Percentiles rank a stretch among this genome's conserved stretches.
Evolutionary conservation across 345 rosid species (phyloP).

Genomic region (Aethionema arabicum): DNA sequence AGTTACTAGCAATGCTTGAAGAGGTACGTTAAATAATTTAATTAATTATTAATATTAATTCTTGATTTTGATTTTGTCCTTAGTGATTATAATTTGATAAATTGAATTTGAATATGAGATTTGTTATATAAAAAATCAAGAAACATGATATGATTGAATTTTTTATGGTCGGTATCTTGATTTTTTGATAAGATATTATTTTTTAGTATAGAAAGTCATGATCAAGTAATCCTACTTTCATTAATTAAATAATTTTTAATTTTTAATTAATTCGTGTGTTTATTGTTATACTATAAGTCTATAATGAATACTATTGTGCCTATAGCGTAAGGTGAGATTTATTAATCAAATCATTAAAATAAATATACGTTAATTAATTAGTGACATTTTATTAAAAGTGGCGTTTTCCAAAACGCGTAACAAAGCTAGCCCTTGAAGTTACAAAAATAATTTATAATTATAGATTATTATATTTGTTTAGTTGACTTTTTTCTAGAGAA

Average conservation of each 20-base stretch:
- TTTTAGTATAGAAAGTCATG: slow-evolving; percentile 40
- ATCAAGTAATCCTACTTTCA: slow-evolving; percentile 32
- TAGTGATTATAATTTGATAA: neutral
- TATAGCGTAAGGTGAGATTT: slow-evolving; percentile 34
- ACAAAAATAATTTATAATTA: slow-evolving; percentile 28
- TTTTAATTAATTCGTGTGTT: slow-evolving; percentile 9
- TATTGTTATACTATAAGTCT: slow-evolving; percentile 6
- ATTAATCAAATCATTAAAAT: slow-evolving; percentile 23
- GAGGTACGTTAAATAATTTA: slow-evolving; percentile 69
- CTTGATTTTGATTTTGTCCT: slow-evolving; percentile 20
- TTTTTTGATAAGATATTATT: slow-evolving; percentile 35
- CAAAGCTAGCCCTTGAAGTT: slow-evolving; percentile 24
- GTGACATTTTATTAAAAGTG: slow-evolving; percentile 11
- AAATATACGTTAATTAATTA: neutral
- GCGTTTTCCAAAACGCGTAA: slow-evolving; percentile 31
- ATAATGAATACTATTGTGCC: slow-evolving; percentile 17
- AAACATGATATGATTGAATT: slow-evolving; percentile 22
- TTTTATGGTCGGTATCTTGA: slow-evolving; percentile 9
- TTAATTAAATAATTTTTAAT: neutral
- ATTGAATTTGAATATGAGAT: neutral
- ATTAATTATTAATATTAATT: slow-evolving; percentile 27
- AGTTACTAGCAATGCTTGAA: slow-evolving; percentile 92
- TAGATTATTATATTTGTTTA: slow-evolving; percentile 17
- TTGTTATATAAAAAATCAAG: slow-evolving; percentile 21
- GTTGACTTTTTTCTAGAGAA: slow-evolving; percentile 27